Base-by-base conservation (phyloP, 139 green algal species). In the Micractinium conductrix region DNA sequence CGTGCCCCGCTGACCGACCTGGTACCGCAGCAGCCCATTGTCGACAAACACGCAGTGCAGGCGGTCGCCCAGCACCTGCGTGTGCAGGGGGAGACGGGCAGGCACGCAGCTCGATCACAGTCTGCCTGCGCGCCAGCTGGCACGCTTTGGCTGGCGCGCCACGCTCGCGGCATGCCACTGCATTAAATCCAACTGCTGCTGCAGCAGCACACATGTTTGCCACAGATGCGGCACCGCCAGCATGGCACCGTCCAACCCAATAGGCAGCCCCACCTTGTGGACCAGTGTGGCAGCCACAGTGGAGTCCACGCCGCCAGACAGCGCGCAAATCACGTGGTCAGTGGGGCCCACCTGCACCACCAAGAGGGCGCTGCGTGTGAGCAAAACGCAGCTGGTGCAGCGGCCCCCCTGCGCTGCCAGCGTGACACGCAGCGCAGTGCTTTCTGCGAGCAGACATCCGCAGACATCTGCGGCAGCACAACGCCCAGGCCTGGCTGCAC, bases 41-140 rank as follows among this genome's bases (percentile, higher is more conserved):
- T 99, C 97, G 14, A 99, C 97, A 90, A 99, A 99, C 35, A 98
- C 93, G 86, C 97, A 99, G 93, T 99, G 97, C 90, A 99, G 91
- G 30, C 97, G 89, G 84, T 99, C 97, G 10, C 96, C 96, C 75
- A 99, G 87, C 19, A 97, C 94, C 69, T 94, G 94, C n/a, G 4
- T 58, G 48, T 58, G 48, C 48, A 58, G 48, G 16, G 48, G 48
- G 12, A 58, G 48, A 16, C 48, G 48, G 48, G 12, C 48, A 58
- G 48, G 48, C 12, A 16, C 12, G 48, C 48, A 58, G 16, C 48
- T 16, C 16, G 48, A 58, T 58, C 12, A 21, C 7, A 30, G 37
- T 10, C 35, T 35, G 3, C 24, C 58, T 30, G 58, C 19, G 58
- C 24, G 53, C 53, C 65, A 74, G 67, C 67, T 33, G 63, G 6